These are phyloP conservation scores for Eucalyptus caleyi DNA, from an alignment of 345 rosid genomes.

Conservation along the genomic window DNA sequence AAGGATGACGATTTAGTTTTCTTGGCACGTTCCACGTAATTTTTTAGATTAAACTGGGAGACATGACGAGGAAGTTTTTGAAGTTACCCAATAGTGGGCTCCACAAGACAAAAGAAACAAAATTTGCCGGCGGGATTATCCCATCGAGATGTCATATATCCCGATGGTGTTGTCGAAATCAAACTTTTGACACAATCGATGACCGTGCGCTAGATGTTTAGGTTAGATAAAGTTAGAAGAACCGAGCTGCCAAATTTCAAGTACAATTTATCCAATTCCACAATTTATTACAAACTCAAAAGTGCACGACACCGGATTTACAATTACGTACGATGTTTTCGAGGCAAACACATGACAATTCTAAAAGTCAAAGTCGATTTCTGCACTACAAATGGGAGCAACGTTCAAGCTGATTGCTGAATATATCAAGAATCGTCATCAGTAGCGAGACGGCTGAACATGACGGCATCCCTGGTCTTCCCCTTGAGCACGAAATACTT, in stretches of 20 bases:
- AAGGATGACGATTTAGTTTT: rapidly evolving
- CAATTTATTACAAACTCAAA: background rate
- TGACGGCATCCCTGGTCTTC: conserved; percentile 2
- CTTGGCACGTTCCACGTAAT: background rate
- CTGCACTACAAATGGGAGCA: background rate
- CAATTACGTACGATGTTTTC: background rate
- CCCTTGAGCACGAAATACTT: conserved; percentile 9
- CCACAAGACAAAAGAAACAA: background rate
- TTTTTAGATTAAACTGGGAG: background rate
- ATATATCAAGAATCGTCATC: background rate
- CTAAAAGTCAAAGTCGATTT: background rate
- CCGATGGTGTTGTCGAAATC: background rate
- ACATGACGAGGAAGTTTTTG: background rate
- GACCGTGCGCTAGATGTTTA: background rate
- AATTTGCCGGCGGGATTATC: background rate
- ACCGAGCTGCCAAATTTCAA: background rate
- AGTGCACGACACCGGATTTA: background rate
- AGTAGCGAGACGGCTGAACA: conserved; percentile 15
- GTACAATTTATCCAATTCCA: background rate
- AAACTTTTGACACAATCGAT: background rate
- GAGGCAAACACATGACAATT: background rate
- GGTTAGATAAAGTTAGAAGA: background rate
- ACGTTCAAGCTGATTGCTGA: background rate
- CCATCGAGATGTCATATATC: background rate
- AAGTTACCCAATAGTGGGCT: background rate